Evolutionary conservation across 108 stramenopile species (phyloP).

Genomic region (Cyclotella kingstonii): DNA sequence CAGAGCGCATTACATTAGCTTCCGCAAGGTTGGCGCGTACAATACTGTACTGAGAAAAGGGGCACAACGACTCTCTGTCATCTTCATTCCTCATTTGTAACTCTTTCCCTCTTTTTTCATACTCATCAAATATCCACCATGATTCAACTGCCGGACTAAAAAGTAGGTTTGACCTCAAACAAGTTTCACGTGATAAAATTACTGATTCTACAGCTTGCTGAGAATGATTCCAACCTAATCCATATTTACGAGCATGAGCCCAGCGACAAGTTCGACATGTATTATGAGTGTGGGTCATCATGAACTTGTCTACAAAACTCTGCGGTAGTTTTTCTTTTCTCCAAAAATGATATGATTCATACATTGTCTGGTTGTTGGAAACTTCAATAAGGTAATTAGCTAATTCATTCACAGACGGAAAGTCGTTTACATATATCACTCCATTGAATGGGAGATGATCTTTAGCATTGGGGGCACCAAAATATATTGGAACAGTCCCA

Average conservation of each 20-base stretch:
- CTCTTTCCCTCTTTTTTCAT: neutral
- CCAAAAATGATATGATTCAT: conserved; percentile 74
- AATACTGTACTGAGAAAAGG: conserved; percentile 10
- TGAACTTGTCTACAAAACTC: conserved; percentile 46
- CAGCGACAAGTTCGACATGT: conserved; percentile 70
- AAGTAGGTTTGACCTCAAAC: conserved; percentile 28
- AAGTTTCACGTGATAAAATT: conserved; percentile 29
- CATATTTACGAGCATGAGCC: conserved; percentile 59
- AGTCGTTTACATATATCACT: conserved; percentile 58
- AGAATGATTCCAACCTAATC: conserved; percentile 56
- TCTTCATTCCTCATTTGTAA: neutral
- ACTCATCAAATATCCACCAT: conserved; percentile 42
- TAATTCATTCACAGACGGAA: conserved; percentile 37
- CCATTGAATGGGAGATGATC: conserved; percentile 64
- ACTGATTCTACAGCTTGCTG: conserved; percentile 44
- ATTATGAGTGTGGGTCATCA: conserved; percentile 44
- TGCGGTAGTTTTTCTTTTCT: conserved; percentile 48
- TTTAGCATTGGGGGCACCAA: conserved; percentile 65
- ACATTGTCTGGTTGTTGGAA: conserved; percentile 47
- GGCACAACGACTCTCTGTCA: conserved; percentile 1
- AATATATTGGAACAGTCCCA: conserved; percentile 65
- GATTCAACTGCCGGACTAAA: conserved; percentile 47
- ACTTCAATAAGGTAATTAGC: conserved; percentile 53
- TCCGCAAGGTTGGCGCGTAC: conserved; percentile 11
- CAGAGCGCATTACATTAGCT: conserved; percentile 2